Conservation (phyloP, 2,329 filamentous ascomycete species). For the Fusarium ramigenum region DNA sequence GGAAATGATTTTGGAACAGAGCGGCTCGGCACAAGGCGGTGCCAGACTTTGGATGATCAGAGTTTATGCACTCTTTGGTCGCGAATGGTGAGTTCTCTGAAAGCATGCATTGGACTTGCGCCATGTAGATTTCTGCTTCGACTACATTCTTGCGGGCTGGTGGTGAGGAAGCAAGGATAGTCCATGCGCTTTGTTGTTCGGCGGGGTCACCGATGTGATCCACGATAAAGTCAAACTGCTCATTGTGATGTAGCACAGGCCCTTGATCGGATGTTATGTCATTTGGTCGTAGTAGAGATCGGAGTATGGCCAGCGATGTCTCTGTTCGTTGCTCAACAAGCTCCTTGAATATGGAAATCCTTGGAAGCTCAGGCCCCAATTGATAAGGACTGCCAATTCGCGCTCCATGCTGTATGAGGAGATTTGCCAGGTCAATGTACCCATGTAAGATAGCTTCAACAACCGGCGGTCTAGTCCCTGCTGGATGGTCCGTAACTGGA, state of each 20-base stretch:
- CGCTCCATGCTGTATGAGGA: not conserved
- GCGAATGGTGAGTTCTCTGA: not conserved
- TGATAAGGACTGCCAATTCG: not conserved
- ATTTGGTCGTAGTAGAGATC: not conserved
- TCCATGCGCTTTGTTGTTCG: not conserved
- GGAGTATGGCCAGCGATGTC: not conserved
- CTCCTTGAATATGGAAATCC: not conserved
- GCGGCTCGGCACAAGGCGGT: not conserved
- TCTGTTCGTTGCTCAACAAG: not conserved
- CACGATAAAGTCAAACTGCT: not conserved
- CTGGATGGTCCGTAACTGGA: not conserved
- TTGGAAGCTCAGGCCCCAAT: rapidly evolving
- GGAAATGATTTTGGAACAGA: not conserved
- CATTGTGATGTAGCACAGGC: not conserved
- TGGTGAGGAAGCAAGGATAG: not conserved
- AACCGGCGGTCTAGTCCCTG: not conserved
- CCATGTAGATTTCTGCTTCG: not conserved
- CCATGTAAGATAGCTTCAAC: not conserved
- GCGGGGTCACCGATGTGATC: not conserved
- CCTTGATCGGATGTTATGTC: rapidly evolving
- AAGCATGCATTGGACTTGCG: not conserved
- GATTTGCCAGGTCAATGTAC: not conserved
- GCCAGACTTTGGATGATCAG: not conserved
- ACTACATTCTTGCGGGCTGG: not conserved
- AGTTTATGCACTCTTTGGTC: not conserved